Evolutionary conservation across 768 basidiomycete species (phyloP).

Genomic region (Sutorius australiensis): DNA sequence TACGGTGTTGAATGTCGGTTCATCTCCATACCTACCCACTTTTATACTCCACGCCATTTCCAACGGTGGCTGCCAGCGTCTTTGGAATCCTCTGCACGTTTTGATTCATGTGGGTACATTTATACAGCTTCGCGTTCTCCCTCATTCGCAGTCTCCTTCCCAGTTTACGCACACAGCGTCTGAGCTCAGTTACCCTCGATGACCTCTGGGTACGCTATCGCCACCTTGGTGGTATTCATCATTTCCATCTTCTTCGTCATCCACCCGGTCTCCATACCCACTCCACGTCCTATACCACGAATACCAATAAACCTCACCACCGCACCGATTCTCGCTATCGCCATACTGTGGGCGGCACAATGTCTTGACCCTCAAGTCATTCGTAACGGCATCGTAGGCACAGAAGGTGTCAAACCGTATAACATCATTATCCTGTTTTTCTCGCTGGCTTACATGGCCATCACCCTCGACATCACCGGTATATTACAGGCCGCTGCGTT

Average conservation of each 20-base stretch:
- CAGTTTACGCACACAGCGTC: not conserved
- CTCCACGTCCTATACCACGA: conserved; percentile 31
- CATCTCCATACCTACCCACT: too few species aligned
- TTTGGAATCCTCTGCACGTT: not conserved
- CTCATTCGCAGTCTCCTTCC: not conserved
- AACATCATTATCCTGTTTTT: conserved; percentile 93
- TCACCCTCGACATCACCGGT: conserved; percentile 88
- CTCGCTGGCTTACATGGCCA: conserved; percentile 88
- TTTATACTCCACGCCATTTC: too few species aligned
- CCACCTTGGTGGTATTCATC: conserved; percentile 51
- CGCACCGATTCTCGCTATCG: conserved; percentile 51
- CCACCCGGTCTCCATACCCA: conserved; percentile 40
- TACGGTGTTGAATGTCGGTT: too few species aligned
- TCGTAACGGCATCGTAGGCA: conserved; percentile 74
- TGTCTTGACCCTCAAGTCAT: conserved; percentile 49
- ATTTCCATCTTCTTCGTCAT: conserved; percentile 53
- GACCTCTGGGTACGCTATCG: conserved; percentile 44
- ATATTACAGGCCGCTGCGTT: conserved; percentile 84
- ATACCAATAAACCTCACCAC: conserved; percentile 49
- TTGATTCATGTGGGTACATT: not conserved
- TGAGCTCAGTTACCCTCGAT: conserved; percentile 24
- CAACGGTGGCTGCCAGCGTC: too few species aligned
- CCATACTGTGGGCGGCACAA: conserved; percentile 52
- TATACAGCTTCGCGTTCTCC: not conserved
- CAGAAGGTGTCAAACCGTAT: conserved; percentile 79